Base-by-base conservation (phyloP, 1,139 yeast species). In the Pichia sp. region DNA sequence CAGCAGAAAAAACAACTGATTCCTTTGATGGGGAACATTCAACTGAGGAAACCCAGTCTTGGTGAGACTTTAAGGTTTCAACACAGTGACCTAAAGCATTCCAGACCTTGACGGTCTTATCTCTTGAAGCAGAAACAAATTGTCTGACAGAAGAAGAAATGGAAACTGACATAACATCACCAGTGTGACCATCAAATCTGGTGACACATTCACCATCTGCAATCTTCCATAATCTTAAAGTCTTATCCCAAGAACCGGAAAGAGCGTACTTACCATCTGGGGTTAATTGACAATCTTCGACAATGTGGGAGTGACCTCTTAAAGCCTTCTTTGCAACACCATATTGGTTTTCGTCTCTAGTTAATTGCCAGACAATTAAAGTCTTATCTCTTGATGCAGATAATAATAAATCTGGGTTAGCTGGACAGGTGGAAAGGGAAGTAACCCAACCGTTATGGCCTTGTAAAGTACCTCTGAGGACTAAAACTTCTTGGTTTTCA, bases 361-460 rank as follows among this genome's bases (percentile, higher is more conserved):
- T 90, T 77, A 90, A 83, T 77, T 88, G 85, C 98, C 97, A 92
- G 74, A 92, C 89, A 79, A 94, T 90, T 74, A 92, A 82, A 68
- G 95, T 81, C 85, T 92, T 90, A 77, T 92, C 99, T 80, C 99
- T 87, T 71, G 98, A 92, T 73, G 94, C 96, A 69, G 98, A 94
- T 74, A 92, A 82, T 70, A 92, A 85, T 71, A 92, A 79, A 76
- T 94, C 97, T 77, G 98, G 98, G 83, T 89, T 89, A 72, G 92
- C 92, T 69, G 92, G 87, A 71, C 96, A 85, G 77, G 97, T 92
- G 76, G 97, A 96, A 69, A 92, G 82, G 74, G 97, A 83, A 63
- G 99, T 92, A 71, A 92, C 98, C 97, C 97, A 92, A 69, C 82
- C 84, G 76, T 76, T 77, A 82, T 79, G 85, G 70, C 84, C 73